Evolutionary conservation across 768 basidiomycete genomes (phyloP), one percentile per base, ranked within the genome.

Genomic region (Kwoniella mangroviensis): DNA sequence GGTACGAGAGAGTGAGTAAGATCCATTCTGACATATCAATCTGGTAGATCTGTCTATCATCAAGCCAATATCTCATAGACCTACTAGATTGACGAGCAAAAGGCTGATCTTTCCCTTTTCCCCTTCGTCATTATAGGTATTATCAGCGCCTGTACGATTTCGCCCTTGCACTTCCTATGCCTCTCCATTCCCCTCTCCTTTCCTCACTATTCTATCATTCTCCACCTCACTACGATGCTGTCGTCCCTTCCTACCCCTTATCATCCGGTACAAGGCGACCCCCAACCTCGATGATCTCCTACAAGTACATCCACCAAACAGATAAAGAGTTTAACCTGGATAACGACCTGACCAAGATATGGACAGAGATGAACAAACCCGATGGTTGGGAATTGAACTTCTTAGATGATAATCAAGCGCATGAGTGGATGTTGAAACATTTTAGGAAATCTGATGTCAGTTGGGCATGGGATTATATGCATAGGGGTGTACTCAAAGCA

Each of bases 371-470:
- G 51, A 77, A 79, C 41, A 56, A 41, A 15, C 51, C 67, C 7
- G 76, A 79, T 41, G 77, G 78, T 6, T 81, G 79, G 79, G 59
- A 54, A 21, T 26, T 77, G 34, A 67, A 73, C 19, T 81, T 81
- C 41, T 53, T 79, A 24, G 73, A 77, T 58, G 79, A 81, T 61
- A 53, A 65, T 0, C 62, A 26, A 21, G 79, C 78, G 3, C 59
- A 65, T 22, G 57, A 63, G 10, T 81, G 79, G 79, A 64, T 76
- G 9, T 34, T 65, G 7, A 56, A 51, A 9, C 26, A 22, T 24
- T 78, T 73, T 40, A 45, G 26, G 22, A 69, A 64, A n/a, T 73
- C 62, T 24, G 71, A 74, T 22, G 72, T 79, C 13, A 57, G 60
- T 15, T 78, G 75, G 78, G 76, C 76, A 15, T 81, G 78, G 78